Percentiles rank a stretch among this genome's conserved stretches.
These are phyloP conservation scores for Apiospora phragmitis DNA, from an alignment of 2,329 filamentous ascomycete genomes.

Conservation along the genomic window DNA sequence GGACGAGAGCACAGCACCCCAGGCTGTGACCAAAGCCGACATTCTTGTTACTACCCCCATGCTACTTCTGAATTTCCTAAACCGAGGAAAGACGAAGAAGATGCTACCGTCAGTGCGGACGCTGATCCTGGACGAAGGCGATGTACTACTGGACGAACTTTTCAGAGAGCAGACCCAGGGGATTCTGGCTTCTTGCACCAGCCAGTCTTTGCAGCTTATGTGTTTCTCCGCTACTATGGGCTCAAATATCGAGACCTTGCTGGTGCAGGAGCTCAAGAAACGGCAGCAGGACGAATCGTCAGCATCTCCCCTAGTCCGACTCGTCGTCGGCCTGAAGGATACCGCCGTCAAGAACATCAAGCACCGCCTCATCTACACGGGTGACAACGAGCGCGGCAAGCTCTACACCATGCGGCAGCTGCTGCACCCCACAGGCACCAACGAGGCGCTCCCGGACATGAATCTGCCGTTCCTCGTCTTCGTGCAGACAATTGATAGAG, in stretches of 20 bases:
- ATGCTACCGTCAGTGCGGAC: slow-evolving; percentile 68
- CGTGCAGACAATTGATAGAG: slow-evolving; percentile 91
- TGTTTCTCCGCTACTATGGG: slow-evolving; percentile 98
- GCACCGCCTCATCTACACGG: slow-evolving; percentile 87
- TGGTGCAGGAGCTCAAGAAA: slow-evolving; percentile 64
- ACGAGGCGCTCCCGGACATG: slow-evolving; percentile 59
- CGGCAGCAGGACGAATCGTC: slow-evolving; percentile 43
- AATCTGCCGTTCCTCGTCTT: slow-evolving; percentile 93
- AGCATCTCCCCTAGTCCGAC: slow-evolving; percentile 65
- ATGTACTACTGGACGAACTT: slow-evolving; percentile 87
- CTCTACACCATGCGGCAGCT: slow-evolving; percentile 88
- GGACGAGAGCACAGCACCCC: slow-evolving; percentile 16
- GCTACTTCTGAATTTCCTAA: slow-evolving; percentile 73
- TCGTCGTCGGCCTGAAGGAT: slow-evolving; percentile 96
- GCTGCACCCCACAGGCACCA: slow-evolving; percentile 68
- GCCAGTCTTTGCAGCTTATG: slow-evolving; percentile 68
- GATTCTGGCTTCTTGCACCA: slow-evolving; percentile 79
- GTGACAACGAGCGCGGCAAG: slow-evolving; percentile 83
- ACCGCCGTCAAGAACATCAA: slow-evolving; percentile 89
- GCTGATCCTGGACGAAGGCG: slow-evolving; percentile 88
- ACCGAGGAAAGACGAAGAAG: slow-evolving; percentile 42
- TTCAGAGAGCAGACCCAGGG: slow-evolving; percentile 86
- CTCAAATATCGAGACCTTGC: slow-evolving; percentile 82
- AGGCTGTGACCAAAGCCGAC: slow-evolving; percentile 67
- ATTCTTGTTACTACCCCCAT: slow-evolving; percentile 81